Evolutionary conservation across 176 grass and related monocot species (phyloP), one percentile per base, ranked within the genome.

Genomic region (Triticum urartu): DNA sequence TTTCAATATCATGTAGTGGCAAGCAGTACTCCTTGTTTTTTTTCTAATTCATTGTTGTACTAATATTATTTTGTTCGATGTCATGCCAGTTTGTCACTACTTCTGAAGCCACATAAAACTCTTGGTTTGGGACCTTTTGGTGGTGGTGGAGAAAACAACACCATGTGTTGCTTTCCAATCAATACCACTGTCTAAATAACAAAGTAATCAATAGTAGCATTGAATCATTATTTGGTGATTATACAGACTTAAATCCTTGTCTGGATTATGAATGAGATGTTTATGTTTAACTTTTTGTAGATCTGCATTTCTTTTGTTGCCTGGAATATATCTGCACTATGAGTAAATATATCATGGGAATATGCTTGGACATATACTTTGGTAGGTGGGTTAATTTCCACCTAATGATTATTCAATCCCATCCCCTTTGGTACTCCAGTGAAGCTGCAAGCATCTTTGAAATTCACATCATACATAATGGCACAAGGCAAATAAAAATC

Each of bases 361-460:
- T 89, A 89, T 89, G 78, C 78, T 86, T 76, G 42, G 33, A 38
- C 36, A 63, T 69, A 76, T 89, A 60, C 50, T 47, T 20, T 48
- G 35, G 48, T 70, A 30, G 70, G 68, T 86, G 6, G 39, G 28
- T 69, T 70, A 47, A 17, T 75, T 4, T 14, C 28, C 22, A 47
- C 47, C 30, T 21, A 25, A 56, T 17, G 39, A 36, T 68, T 35
- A 50, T 50, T 68, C 2, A 68, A n/a, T 50, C 24, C 8, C 6
- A 20, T 45, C 45, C 43, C 24, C 25, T 54, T 25, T 47, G 13
- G 47, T 50, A 15, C 47, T 50, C 14, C 13, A 50, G 13, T 50
- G 13, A 50, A 58, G 85, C 35, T 81, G 26, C 64, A 56, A n/a
- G 79, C 78, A 86, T 72, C 72, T 90, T 76, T 62, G 14, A 64